Percentiles rank a stretch among this genome's conserved stretches.
These are phyloP conservation scores for Cyberlindnera euphorbiae DNA, from an alignment of 805 yeast species.

Conservation along the genomic window DNA sequence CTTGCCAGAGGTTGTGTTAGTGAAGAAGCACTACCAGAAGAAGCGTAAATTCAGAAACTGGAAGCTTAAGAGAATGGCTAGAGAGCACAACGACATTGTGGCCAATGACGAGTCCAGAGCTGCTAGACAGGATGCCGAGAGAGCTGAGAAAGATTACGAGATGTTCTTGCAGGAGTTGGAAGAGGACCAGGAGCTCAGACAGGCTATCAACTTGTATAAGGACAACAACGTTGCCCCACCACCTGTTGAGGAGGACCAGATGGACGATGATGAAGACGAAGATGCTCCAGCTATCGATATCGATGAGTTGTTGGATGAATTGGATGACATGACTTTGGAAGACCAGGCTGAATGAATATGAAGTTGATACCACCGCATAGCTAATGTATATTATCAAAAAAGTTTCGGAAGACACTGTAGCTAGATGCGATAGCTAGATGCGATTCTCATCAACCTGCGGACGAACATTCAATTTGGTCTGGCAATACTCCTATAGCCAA, in stretches of 20 bases:
- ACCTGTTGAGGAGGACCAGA: conserved; percentile 49
- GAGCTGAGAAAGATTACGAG: conserved; percentile 94
- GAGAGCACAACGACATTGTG: conserved; percentile 84
- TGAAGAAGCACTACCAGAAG: conserved; percentile 84
- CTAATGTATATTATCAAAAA: too few relatives aligned
- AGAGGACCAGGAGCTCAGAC: conserved; percentile 93
- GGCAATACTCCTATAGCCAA: too few relatives aligned
- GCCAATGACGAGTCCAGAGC: conserved; percentile 69
- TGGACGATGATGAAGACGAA: conserved; percentile 53
- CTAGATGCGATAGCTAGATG: too few relatives aligned
- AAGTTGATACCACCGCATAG: too few relatives aligned
- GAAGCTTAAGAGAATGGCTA: conserved; percentile 97
- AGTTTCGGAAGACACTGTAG: too few relatives aligned
- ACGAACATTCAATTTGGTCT: too few relatives aligned
- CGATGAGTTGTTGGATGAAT: conserved; percentile 90
- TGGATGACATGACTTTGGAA: conserved; percentile 88
- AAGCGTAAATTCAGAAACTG: conserved; percentile 78
- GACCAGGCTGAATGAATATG: too few relatives aligned
- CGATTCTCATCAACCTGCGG: too few relatives aligned
- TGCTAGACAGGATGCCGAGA: conserved; percentile 82
- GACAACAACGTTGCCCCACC: conserved; percentile 41
- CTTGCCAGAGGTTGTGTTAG: conserved; percentile 80
- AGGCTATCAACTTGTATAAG: conserved; percentile 84
- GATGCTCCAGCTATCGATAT: conserved; percentile 87
- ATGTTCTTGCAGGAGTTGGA: conserved; percentile 94